Evolutionary conservation across 345 rosid species (phyloP), one percentile per base, ranked within the genome.

Genomic region (Eutrema heterophyllum): DNA sequence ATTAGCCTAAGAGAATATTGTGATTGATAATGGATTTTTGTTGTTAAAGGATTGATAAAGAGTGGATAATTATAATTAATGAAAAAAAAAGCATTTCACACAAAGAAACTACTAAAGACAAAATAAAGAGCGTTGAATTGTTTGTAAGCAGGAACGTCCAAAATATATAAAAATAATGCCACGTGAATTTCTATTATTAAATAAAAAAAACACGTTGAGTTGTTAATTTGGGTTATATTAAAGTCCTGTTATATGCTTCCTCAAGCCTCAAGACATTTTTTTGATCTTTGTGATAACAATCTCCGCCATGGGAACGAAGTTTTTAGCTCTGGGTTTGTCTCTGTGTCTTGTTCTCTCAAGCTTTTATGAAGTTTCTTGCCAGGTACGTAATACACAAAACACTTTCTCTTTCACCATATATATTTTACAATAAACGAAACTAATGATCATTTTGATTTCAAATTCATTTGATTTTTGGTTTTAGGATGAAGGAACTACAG

Each of bases 261-360:
- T 44, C 36, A 69, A 68, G 18, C 44, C 27, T 53, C 58, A 55
- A 53, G 36, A 64, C 16, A 27, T 27, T 53, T 70, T 27, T 53
- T 70, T 55, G 70, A 46, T 63, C 24, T 46, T 35, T 44, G 64
- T 63, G 65, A 53, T 29, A 62, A 60, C 64, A 69, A 15, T 63
- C 6, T 62, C 58, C 9, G 21, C 45, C 59, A 69, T 76, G 79
- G 71, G 57, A 63, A 70, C 59, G 2, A 76, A 76, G 53, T 16
- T 62, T 10, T 70, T 76, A 76, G 80, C 75, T 70, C 71, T 76
- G 33, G 41, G 30, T 55, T 70, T 76, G 66, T 70, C 70, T 76
- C 24, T 76, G 38, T 76, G 59, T 64, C 71, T 76, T 29, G 24
- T 55, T 29, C 16, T 76, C 51, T 54, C 75, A 38, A 70, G 53